Evolutionary conservation across 805 yeast genomes (phyloP).

Genomic region (Metschnikowia noctiluminum): DNA sequence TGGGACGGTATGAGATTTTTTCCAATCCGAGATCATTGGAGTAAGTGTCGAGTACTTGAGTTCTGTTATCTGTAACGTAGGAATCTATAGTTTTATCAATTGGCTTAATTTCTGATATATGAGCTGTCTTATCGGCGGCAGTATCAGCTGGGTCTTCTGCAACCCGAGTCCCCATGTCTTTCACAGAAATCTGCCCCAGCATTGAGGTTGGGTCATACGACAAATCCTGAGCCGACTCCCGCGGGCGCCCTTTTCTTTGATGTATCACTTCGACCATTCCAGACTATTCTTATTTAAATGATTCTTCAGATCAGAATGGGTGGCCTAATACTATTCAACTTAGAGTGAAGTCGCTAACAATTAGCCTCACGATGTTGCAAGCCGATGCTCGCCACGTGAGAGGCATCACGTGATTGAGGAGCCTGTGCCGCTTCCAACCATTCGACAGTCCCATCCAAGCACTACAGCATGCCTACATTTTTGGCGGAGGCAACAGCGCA

Average conservation of each 20-base stretch:
- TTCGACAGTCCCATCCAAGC: not conserved
- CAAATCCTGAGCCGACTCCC: conserved; percentile 34
- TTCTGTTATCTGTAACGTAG: no score
- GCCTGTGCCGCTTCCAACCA: not conserved
- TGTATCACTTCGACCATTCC: not conserved
- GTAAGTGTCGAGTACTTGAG: not conserved
- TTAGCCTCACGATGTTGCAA: no score
- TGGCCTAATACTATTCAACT: not conserved
- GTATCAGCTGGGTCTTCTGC: not conserved
- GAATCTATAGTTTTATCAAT: no score
- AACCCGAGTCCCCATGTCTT: conserved; percentile 65
- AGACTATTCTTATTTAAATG: not conserved
- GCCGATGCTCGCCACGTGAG: no score
- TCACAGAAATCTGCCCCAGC: conserved; percentile 60
- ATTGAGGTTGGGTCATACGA: conserved; percentile 67
- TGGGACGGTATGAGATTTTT: conserved; percentile 60
- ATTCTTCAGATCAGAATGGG: not conserved
- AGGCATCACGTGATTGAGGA: not conserved
- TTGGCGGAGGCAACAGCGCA: not conserved
- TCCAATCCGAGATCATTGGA: conserved; percentile 30
- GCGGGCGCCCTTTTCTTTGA: not conserved
- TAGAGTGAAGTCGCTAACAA: not conserved
- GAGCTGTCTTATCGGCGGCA: not conserved
- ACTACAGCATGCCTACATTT: not conserved
- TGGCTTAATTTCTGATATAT: no score